Percentiles rank a stretch among this genome's conserved stretches.
Conservation (phyloP, 805 yeast species). For the Myxozyma udenii region DNA sequence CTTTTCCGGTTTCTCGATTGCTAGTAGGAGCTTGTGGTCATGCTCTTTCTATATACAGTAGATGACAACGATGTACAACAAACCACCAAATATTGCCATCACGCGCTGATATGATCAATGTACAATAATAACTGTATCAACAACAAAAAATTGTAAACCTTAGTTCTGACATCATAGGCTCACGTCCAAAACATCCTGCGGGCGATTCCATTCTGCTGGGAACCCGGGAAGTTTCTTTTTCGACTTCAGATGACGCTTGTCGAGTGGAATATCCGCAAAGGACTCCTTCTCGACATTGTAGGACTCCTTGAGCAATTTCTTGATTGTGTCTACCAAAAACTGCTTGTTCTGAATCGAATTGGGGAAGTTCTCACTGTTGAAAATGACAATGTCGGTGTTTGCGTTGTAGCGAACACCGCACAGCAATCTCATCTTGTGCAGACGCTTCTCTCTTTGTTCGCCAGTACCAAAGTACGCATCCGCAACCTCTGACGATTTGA, state of each 20-base stretch:
- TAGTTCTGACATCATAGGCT: not conserved
- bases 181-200: constrained; percentile 61
- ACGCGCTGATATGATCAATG: too few relatives aligned
- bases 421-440: constrained; percentile 73
- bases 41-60: not conserved
- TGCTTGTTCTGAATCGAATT: constrained; percentile 86
- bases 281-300: constrained; percentile 57
- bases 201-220: constrained; percentile 79
- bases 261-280: constrained; percentile 77
- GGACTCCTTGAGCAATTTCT: constrained; percentile 60
- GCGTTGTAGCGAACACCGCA: constrained; percentile 76
- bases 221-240: constrained; percentile 48
- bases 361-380: constrained; percentile 61
- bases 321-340: constrained; percentile 61
- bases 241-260: constrained; percentile 62
- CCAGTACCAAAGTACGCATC: constrained; percentile 43
- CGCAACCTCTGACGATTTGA: constrained; percentile 51
- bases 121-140: too few relatives aligned
- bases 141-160: too few relatives aligned
- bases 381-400: constrained; percentile 55
- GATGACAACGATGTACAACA: not conserved
- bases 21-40: too few relatives aligned
- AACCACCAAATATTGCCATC: not conserved
- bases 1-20: too few relatives aligned
- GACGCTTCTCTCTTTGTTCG: constrained; percentile 38